Evolutionary conservation across 2,329 filamentous ascomycete species (phyloP), one percentile per base, ranked within the genome.

Genomic region (Paracorniculantispora psalliotae): DNA sequence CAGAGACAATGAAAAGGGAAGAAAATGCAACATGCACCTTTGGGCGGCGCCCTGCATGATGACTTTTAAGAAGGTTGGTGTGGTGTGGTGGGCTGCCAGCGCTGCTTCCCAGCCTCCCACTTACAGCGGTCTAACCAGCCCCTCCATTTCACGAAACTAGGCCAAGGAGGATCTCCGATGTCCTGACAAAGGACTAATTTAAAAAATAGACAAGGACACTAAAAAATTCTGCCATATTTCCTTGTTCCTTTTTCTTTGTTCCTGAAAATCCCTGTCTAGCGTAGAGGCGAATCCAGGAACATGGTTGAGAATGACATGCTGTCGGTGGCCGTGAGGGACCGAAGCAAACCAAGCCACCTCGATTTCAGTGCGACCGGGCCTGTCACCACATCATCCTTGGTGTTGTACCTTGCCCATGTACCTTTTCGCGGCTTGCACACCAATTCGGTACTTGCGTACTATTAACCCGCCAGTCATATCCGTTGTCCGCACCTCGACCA

Each of bases 51-150:
- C 26, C 65, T 69, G 68, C 67, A 71, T 64, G 61, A 67, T 65
- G 68, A 67, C 63, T 68, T 70, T 70, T 67, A 71, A 66, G 65
- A 59, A 53, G 63, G 63, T 63, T 55, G 60, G 60, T 25, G 63
- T 65, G 61, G 63, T 64, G 63, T 63, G 65, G 59, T 64, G 59
- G n/a, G n/a, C n/a, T n/a, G n/a, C n/a, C 61, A 35, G 61, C 51
- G 61, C 52, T 47, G 43, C 30, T 13, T 67, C 71, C 71, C 71
- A 72, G 68, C 71, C 71, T 72, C 71, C 68, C 63, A 70, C 69
- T 71, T 71, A 68, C 52, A 55, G 41, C 26, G 21, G 46, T 25
- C 44, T 17, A 17, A 49, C 54, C 54, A 57, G 35, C 59, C 59
- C 59, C 59, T 61, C 59, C 53, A 61, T 57, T 61, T 61, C 46